Conservation (phyloP, 768 basidiomycete species). For the Boletus subparvulus region DNA sequence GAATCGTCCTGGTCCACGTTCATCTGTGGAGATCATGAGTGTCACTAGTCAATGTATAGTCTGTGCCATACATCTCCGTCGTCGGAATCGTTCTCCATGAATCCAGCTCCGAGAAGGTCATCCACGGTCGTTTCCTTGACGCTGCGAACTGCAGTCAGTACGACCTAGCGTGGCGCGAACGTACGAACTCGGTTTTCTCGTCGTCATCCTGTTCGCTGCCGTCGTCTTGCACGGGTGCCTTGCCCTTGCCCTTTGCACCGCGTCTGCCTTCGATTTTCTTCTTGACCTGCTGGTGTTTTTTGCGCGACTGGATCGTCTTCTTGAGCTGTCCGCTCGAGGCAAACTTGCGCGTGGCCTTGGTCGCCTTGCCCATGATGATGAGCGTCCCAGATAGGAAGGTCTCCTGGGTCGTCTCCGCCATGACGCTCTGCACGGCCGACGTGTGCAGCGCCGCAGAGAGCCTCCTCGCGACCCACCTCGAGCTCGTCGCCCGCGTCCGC, state of each 20-base stretch:
- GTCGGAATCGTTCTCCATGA: conserved; percentile 65
- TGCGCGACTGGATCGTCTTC: conserved; percentile 80
- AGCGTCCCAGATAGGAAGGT: conserved; percentile 18
- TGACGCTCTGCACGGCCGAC: conserved; percentile 39
- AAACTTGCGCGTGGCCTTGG: conserved; percentile 77
- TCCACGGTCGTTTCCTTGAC: conserved; percentile 64
- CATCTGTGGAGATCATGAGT: conserved; percentile 20
- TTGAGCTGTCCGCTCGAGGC: conserved; percentile 86
- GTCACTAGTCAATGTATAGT: background rate
- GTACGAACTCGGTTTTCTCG: conserved; percentile 14
- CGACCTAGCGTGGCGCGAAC: background rate
- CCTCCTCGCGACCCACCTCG: conserved; percentile 58
- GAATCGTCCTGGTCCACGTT: conserved; percentile 26
- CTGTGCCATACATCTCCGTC: conserved; percentile 37
- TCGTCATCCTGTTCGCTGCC: conserved; percentile 30
- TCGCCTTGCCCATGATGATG: conserved; percentile 61
- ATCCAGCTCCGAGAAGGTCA: conserved; percentile 68
- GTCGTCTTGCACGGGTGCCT: conserved; percentile 28
- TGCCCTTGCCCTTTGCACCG: conserved; percentile 36
- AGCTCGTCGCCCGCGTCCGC: conserved; percentile 57
- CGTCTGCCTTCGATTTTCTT: conserved; percentile 68
- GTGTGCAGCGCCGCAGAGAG: conserved; percentile 62
- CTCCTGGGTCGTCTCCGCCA: background rate
- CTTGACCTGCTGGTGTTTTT: conserved; percentile 73
- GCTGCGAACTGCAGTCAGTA: conserved; percentile 9